Evolutionary conservation across 2,329 filamentous ascomycete species (phyloP).

Genomic region (Talaromyces sp.): DNA sequence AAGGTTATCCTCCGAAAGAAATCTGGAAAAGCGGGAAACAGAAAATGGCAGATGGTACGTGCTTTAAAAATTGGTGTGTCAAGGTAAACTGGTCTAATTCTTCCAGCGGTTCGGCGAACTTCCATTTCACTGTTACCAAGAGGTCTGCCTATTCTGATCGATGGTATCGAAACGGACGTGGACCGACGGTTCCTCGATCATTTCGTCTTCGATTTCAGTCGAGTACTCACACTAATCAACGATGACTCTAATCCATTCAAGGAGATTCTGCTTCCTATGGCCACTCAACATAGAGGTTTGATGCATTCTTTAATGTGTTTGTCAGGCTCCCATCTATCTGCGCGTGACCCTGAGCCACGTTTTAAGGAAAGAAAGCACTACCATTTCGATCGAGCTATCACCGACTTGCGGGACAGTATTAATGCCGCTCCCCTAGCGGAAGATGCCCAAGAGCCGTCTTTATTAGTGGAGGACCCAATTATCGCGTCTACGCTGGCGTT

Average conservation of each 20-base stretch:
- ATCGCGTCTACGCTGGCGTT: constrained; percentile 60
- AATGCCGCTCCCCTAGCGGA: constrained; percentile 27
- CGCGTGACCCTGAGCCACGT: constrained; percentile 48
- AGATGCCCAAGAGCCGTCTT: constrained; percentile 31
- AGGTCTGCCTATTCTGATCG: constrained; percentile 62
- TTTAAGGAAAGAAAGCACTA: constrained; percentile 55
- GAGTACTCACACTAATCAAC: constrained; percentile 76
- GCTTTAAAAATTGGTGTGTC: background rate
- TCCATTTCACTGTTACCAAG: constrained; percentile 38
- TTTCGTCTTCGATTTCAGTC: constrained; percentile 75
- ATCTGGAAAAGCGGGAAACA: constrained; percentile 85
- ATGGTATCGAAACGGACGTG: constrained; percentile 74
- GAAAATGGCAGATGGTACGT: constrained; percentile 61
- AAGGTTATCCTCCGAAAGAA: constrained; percentile 82
- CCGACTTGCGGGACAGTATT: constrained; percentile 41
- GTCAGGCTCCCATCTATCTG: constrained; percentile 70
- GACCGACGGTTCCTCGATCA: constrained; percentile 80
- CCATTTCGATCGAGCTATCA: constrained; percentile 48
- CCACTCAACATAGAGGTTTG: constrained; percentile 71
- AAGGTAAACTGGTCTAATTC: constrained; percentile 12
- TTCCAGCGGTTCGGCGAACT: constrained; percentile 31
- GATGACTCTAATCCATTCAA: constrained; percentile 82
- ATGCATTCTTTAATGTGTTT: constrained; percentile 90
- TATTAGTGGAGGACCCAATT: constrained; percentile 55
- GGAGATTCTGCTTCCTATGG: constrained; percentile 77